These are phyloP conservation scores for Achaetomiella virescens DNA, from an alignment of 495 filamentous ascomycete genomes.

Conservation along the genomic window DNA sequence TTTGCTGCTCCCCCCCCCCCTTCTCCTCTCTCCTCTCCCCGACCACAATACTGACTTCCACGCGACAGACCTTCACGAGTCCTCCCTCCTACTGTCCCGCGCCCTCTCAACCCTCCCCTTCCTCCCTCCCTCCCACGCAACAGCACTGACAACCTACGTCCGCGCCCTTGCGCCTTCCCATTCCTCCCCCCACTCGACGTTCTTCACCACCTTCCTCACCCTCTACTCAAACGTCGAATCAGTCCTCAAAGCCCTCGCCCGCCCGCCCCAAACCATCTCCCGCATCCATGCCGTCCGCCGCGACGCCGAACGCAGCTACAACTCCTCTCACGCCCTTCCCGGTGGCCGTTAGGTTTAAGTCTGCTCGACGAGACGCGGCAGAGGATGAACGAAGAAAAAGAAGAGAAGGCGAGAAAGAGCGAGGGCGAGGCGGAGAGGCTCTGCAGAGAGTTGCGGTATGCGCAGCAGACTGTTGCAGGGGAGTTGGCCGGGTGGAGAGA, in stretches of 20 bases:
- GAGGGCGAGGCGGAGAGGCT: conserved; percentile 60
- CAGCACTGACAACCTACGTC: conserved; percentile 68
- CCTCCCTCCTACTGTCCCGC: conserved; percentile 52
- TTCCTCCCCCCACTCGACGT: conserved; percentile 65
- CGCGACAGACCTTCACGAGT: conserved; percentile 59
- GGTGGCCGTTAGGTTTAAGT: conserved; percentile 59
- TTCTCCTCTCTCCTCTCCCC: conserved; percentile 29
- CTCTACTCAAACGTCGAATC: conserved; percentile 74
- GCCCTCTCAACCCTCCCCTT: conserved; percentile 55
- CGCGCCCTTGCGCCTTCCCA: conserved; percentile 59
- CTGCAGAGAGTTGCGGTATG: conserved; percentile 77
- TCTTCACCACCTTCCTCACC: conserved; percentile 68
- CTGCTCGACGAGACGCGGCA: conserved; percentile 84
- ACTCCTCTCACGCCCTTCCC: conserved; percentile 64
- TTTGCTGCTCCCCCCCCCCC: too few species aligned
- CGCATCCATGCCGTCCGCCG: conserved; percentile 59
- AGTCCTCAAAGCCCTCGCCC: conserved; percentile 70
- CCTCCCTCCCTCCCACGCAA: conserved; percentile 60
- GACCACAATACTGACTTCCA: conserved; percentile 27
- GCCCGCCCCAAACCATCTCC: conserved; percentile 71
- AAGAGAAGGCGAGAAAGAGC: conserved; percentile 61
- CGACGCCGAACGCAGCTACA: conserved; percentile 66
- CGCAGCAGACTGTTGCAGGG: conserved; percentile 83
- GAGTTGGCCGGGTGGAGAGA: conserved; percentile 94
- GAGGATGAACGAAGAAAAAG: conserved; percentile 70